These are phyloP conservation scores for Aspergillus puulaauensis DNA, from an alignment of 2,329 filamentous ascomycete species.

Conservation along the genomic window DNA sequence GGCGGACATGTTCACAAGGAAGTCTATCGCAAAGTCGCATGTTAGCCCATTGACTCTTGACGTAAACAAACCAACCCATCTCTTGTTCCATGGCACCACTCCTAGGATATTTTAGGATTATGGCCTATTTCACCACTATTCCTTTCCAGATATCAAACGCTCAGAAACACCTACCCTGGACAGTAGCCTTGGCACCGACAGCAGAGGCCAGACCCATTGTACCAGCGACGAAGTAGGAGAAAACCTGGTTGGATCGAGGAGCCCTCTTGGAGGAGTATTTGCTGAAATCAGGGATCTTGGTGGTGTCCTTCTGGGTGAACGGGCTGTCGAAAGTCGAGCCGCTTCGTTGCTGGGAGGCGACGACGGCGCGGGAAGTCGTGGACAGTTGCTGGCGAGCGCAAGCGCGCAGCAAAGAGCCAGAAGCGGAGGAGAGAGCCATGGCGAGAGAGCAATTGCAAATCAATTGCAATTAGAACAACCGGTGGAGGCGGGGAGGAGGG, in stretches of 20 bases:
- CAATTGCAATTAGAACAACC: slow-evolving; percentile 30
- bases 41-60: slow-evolving; percentile 22
- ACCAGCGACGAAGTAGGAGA: slow-evolving; percentile 98
- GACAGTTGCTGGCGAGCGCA: slow-evolving; percentile 49
- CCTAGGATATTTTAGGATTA: background rate
- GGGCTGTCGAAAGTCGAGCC: slow-evolving; percentile 53
- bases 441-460: slow-evolving; percentile 34
- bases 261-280: slow-evolving; percentile 75
- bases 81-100: background rate
- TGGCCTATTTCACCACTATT: background rate
- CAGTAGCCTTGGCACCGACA: slow-evolving; percentile 93
- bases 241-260: slow-evolving; percentile 76
- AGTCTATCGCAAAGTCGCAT: slow-evolving; percentile 63
- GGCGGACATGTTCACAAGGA: slow-evolving; percentile 99
- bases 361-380: slow-evolving; percentile 41
- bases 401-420: slow-evolving; percentile 67
- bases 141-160: slow-evolving; percentile 1
- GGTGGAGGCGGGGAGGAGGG: slow-evolving; percentile 20
- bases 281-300: slow-evolving; percentile 83
- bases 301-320: slow-evolving; percentile 57
- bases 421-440: slow-evolving; percentile 61
- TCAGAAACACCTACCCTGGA: slow-evolving; percentile 73
- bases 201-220: slow-evolving; percentile 89
- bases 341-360: slow-evolving; percentile 43
- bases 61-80: slow-evolving; percentile 2